A percentile compares a stretch with the other conserved stretches of the same genome.
Evolutionary conservation across 1,284 basidiomycete species (phyloP).

Genomic region (Melanopsichium pennsylvanicum): DNA sequence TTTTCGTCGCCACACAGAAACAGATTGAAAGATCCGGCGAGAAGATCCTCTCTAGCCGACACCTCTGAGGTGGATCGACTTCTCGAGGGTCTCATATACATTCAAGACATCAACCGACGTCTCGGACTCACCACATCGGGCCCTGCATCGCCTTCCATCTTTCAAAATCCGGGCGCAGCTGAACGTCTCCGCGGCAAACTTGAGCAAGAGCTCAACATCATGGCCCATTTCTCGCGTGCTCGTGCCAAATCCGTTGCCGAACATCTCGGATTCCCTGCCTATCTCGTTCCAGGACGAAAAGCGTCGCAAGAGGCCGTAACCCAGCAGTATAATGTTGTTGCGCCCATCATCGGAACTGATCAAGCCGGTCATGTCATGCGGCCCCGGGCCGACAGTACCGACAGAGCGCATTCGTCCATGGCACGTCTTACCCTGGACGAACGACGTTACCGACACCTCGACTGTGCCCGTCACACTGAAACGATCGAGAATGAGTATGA

Average conservation of each 20-base stretch:
- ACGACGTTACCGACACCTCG: not conserved
- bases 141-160: constrained; percentile 22
- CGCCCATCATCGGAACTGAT: constrained; percentile 1
- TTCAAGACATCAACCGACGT: constrained; percentile 40
- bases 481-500: constrained; percentile 3
- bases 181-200: constrained; percentile 15
- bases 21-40: constrained; percentile 2
- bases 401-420: constrained; percentile 10
- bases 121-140: constrained; percentile 15
- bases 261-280: constrained; percentile 14
- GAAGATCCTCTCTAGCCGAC: constrained; percentile 20
- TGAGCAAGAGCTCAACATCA: constrained; percentile 26
- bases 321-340: not conserved
- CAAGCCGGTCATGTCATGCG: constrained; percentile 13
- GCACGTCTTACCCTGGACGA: constrained; percentile 17
- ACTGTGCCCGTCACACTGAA: not conserved
- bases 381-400: not conserved
- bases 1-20: constrained; percentile 25
- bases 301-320: not conserved
- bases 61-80: constrained; percentile 24
- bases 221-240: constrained; percentile 26
- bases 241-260: constrained; percentile 27
- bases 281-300: not conserved
- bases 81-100: constrained; percentile 28
- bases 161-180: constrained; percentile 14